Percentiles rank a stretch among this genome's conserved stretches.
Conservation (phyloP, 1,284 basidiomycete species). For the Cutaneotrichosporon sp. region DNA sequence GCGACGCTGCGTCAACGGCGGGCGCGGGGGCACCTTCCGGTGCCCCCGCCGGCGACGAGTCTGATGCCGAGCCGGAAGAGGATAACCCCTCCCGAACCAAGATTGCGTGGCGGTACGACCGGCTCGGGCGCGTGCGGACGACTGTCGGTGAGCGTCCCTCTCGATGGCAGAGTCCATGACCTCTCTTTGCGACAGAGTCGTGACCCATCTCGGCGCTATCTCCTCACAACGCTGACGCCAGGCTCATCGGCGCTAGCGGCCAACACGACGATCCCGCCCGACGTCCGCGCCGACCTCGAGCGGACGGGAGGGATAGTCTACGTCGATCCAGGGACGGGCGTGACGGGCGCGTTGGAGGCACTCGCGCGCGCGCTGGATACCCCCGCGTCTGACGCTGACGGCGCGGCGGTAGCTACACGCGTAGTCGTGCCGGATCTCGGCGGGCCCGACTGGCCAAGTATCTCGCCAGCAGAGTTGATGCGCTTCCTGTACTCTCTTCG, state of each 20-base stretch:
- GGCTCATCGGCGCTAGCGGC: constrained; percentile 7
- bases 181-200: no score
- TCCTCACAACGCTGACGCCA: not conserved
- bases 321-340: not conserved
- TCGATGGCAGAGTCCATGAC: no score
- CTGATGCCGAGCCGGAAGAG: constrained; percentile 52
- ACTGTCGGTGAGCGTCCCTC: constrained; percentile 59
- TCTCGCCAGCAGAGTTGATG: constrained; percentile 56
- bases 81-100: constrained; percentile 51
- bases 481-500: constrained; percentile 65
- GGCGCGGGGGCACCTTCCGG: no score
- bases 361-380: constrained; percentile 6
- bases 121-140: constrained; percentile 85
- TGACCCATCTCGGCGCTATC: not conserved
- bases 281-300: constrained; percentile 17
- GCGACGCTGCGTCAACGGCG: no score
- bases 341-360: not conserved
- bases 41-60: constrained; percentile 33
- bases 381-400: not conserved
- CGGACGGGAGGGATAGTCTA: not conserved
- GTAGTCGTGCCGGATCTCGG: constrained; percentile 57
- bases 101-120: constrained; percentile 94
- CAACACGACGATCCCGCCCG: constrained; percentile 25
- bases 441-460: constrained; percentile 58
- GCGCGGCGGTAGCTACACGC: constrained; percentile 45